Evolutionary conservation across 1,284 basidiomycete species (phyloP).

Genomic region (Leccinum subrobustum): DNA sequence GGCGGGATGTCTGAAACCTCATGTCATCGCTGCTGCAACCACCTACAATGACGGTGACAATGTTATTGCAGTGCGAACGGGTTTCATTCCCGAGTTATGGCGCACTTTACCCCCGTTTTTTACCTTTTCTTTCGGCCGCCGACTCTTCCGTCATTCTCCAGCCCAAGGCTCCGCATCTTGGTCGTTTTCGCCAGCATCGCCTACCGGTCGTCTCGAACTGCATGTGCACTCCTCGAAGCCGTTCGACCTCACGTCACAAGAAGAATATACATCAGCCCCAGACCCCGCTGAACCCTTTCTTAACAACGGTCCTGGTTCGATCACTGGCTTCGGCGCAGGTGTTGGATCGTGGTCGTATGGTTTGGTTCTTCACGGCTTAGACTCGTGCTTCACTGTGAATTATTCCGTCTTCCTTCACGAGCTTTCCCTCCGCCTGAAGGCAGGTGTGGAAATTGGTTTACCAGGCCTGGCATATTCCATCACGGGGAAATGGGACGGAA

Average conservation of each 20-base stretch:
- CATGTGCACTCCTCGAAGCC: slow-evolving; percentile 32
- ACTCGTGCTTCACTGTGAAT: slow-evolving; percentile 32
- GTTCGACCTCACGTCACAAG: slow-evolving; percentile 31
- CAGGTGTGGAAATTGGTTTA: slow-evolving; percentile 34
- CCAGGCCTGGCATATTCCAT: slow-evolving; percentile 28
- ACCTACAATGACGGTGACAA: slow-evolving; percentile 38
- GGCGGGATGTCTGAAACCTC: slow-evolving; percentile 36
- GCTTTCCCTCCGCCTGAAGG: slow-evolving; percentile 34
- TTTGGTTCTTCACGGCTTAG: slow-evolving; percentile 27
- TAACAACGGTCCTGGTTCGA: slow-evolving; percentile 32
- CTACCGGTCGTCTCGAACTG: slow-evolving; percentile 28
- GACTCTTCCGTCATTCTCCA: slow-evolving; percentile 33
- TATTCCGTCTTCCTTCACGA: slow-evolving; percentile 33
- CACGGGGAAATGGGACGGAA: slow-evolving; percentile 34
- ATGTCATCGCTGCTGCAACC: slow-evolving; percentile 37
- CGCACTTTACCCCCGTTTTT: slow-evolving; percentile 30
- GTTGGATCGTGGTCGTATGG: slow-evolving; percentile 34
- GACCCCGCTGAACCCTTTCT: slow-evolving; percentile 24
- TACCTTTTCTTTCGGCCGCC: slow-evolving; percentile 33
- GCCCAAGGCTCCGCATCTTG: slow-evolving; percentile 30
- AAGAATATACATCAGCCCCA: slow-evolving; percentile 22
- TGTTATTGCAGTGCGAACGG: slow-evolving; percentile 23
- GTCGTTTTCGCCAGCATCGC: slow-evolving; percentile 27
- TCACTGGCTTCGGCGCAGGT: slow-evolving; percentile 31
- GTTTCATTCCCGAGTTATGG: slow-evolving; percentile 31